Evolutionary conservation across 2,329 filamentous ascomycete genomes (phyloP), one percentile per base, ranked within the genome.

Genomic region (Xenosphaeropsis pyriputrescens): DNA sequence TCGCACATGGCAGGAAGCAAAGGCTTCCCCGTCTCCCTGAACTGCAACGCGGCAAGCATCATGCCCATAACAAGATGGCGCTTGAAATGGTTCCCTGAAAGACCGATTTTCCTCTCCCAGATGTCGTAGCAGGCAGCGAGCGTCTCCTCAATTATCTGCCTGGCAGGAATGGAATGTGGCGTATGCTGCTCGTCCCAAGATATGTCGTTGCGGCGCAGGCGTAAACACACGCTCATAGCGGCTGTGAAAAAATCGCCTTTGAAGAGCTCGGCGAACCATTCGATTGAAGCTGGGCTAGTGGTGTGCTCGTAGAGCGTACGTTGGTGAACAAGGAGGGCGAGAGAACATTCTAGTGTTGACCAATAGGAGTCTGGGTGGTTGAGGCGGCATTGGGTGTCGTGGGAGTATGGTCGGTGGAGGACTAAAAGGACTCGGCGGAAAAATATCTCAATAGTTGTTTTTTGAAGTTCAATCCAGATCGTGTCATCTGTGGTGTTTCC

Each of bases 391-490:
- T 53, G 29, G 50, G 22, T 26, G 8, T 26, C 22, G 22, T 9
- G 50, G 29, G 61, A 60, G 47, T 65, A 72, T 1, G 63, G 57
- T 6, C 60, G 62, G 43, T 78, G 72, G 0, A 78, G 55, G 1
- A 63, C 59, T 12, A 76, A 60, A 2, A 75, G 46, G 46, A 72
- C 75, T 12, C 72, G 67, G 5, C 67, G 65, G 4, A 69, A 56
- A 0, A 69, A 55, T 31, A 67, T 64, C 35, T 72, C 63, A 18
- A 71, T 52, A 5, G 74, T 48, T 40, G 70, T 70, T 2, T 59
- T 52, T 31, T 66, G 60, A 41, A 68, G 68, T 6, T 17, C 12
- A 5, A 15, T 3, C 18, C 18, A 18, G 6, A 16, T n/a, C 14
- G 18, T 35, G 6, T 17, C 14, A 29, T 17, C 3, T 18, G 32